Conservation (phyloP, 2,329 filamentous ascomycete genomes). For the Talaromyces sp. region DNA sequence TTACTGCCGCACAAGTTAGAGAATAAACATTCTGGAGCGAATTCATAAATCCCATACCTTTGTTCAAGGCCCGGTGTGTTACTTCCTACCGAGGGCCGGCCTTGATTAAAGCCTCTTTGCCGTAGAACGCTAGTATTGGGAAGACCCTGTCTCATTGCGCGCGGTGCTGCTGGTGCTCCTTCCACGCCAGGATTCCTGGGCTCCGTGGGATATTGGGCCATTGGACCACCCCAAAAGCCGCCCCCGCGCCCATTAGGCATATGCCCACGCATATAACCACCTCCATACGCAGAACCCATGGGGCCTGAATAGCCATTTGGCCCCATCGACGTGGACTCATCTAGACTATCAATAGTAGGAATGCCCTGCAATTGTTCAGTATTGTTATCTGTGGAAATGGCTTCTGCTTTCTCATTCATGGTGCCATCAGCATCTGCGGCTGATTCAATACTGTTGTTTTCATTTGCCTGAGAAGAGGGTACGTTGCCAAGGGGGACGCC, state of each 20-base stretch:
- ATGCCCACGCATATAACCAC: slow-evolving; percentile 52
- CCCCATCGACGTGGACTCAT: slow-evolving; percentile 22
- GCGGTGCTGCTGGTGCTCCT: slow-evolving; percentile 85
- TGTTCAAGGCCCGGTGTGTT: slow-evolving; percentile 26
- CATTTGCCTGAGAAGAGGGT: not conserved
- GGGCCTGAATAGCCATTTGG: slow-evolving; percentile 29
- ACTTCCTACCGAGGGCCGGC: slow-evolving; percentile 25
- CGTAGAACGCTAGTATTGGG: slow-evolving; percentile 78
- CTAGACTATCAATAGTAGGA: slow-evolving; percentile 29
- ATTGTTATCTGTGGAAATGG: slow-evolving; percentile 1
- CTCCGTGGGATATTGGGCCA: slow-evolving; percentile 36
- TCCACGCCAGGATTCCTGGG: slow-evolving; percentile 61
- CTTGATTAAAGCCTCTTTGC: slow-evolving; percentile 54
- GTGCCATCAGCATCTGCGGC: not conserved
- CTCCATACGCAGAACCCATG: slow-evolving; percentile 39
- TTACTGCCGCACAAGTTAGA: slow-evolving; percentile 23
- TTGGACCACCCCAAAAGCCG: slow-evolving; percentile 32
- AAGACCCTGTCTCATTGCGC: slow-evolving; percentile 88
- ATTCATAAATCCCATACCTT: slow-evolving; percentile 30
- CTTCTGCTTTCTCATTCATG: not conserved
- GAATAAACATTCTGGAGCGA: not conserved
- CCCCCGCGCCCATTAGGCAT: slow-evolving; percentile 41
- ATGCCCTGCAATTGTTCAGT: slow-evolving; percentile 24
- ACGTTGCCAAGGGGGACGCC: slow-evolving; percentile 4
- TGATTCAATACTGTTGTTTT: not conserved